phyloP scores from a whole-genome alignment of 805 yeast genomes.

The Starmerella vaccinii region DNA sequence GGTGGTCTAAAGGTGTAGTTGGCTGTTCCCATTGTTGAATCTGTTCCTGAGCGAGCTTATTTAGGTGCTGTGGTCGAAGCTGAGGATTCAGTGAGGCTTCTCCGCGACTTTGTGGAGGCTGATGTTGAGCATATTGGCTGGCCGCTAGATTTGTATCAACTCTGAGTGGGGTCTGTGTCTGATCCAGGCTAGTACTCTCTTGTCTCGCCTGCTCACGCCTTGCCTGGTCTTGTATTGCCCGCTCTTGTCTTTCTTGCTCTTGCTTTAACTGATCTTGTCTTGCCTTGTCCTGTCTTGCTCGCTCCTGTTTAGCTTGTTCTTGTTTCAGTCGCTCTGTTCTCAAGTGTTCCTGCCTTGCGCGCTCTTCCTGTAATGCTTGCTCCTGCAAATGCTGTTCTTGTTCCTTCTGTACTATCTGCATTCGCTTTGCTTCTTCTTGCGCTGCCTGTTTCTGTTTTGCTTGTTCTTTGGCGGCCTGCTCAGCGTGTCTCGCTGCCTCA shows the following conservation, averaged over 20 bases:
- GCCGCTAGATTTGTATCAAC: neutral
- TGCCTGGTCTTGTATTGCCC: neutral
- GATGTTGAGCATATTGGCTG: neutral
- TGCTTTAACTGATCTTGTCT: neutral
- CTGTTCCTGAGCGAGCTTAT: constrained; percentile 4
- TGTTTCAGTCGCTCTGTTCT: neutral
- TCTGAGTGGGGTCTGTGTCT: neutral
- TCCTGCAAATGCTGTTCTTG: neutral
- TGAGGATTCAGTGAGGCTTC: neutral
- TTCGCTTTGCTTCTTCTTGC: neutral
- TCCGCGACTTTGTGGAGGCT: neutral
- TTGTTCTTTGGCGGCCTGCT: neutral
- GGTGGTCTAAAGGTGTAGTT: neutral
- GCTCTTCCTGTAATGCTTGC: too few species aligned
- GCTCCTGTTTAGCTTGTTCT: neutral
- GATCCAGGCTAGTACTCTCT: neutral
- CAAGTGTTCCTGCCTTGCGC: neutral
- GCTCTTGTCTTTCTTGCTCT: neutral
- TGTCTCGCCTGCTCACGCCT: neutral
- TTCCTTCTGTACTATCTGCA: constrained; percentile 1
- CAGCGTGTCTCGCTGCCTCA: constrained; percentile 1
- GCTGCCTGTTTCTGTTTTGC: neutral
- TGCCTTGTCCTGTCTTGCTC: neutral
- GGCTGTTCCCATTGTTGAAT: constrained; percentile 6
- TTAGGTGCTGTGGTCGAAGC: neutral